phyloP scores from a whole-genome alignment of 1,139 yeast species.

The Wickerhamiella pararugosa region DNA sequence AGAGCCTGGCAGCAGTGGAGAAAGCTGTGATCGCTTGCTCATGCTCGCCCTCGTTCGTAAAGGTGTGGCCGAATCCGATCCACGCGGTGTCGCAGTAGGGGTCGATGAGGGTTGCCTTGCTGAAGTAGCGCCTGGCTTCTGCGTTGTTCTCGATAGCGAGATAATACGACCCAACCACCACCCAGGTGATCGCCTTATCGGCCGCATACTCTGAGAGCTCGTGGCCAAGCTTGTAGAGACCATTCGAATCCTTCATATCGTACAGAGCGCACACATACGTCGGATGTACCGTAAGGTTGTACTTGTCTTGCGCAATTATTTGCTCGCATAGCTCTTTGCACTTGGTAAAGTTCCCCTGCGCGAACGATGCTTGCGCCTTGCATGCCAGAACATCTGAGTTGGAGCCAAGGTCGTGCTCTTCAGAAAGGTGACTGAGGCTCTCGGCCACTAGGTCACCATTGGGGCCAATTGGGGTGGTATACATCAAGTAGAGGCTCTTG shows the following conservation, averaged over 20 bases:
- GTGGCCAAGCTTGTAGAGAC: conserved; percentile 68
- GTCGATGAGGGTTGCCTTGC: conserved; percentile 75
- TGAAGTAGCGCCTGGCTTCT: conserved; percentile 78
- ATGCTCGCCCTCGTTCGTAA: conserved; percentile 95
- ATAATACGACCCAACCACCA: conserved; percentile 85
- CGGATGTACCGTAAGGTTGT: conserved; percentile 37
- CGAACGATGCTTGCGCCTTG: conserved; percentile 55
- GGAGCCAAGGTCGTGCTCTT: conserved; percentile 54
- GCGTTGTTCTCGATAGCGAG: conserved; percentile 54
- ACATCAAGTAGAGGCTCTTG: conserved; percentile 56
- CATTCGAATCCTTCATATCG: conserved; percentile 73
- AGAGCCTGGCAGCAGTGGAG: conserved; percentile 85
- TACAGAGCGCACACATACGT: conserved; percentile 71
- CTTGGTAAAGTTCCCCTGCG: conserved; percentile 66
- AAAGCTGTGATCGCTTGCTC: conserved; percentile 97
- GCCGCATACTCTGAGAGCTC: conserved; percentile 80
- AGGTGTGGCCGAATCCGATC: conserved; percentile 97
- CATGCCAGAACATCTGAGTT: conserved; percentile 58
- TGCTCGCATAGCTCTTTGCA: conserved; percentile 63
- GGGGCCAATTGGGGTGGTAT: conserved; percentile 47
- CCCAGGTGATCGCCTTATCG: conserved; percentile 73
- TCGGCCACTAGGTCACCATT: conserved; percentile 45
- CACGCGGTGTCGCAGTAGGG: conserved; percentile 94
- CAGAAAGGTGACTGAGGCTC: conserved; percentile 49
- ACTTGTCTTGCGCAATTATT: conserved; percentile 11